Conservation (phyloP, 2,329 filamentous ascomycete species). For the Colletotrichum agaves region DNA sequence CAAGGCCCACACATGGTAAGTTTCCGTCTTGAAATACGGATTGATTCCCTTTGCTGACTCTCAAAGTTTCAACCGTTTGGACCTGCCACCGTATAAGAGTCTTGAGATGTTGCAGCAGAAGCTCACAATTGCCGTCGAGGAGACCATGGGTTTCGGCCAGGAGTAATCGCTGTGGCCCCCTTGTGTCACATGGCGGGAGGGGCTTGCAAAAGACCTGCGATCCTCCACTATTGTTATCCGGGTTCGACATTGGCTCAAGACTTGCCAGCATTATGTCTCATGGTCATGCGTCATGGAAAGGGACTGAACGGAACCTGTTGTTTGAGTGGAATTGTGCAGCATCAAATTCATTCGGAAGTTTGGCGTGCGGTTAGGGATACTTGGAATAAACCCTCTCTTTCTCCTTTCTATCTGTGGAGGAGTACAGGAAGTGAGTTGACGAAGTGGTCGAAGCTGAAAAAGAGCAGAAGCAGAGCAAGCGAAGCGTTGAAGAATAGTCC, state of each 20-base stretch:
- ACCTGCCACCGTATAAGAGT: conserved; percentile 92
- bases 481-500: conserved; percentile 1
- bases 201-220: conserved; percentile 1
- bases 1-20: conserved; percentile 97
- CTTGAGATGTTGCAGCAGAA: conserved; percentile 88
- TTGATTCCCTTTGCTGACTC: conserved; percentile 39
- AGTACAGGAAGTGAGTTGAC: conserved; percentile 15
- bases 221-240: not conserved
- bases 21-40: conserved; percentile 44
- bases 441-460: conserved; percentile 18
- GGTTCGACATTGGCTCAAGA: not conserved
- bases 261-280: conserved; percentile 9
- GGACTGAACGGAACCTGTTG: conserved; percentile 15
- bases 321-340: conserved; percentile 28
- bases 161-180: conserved; percentile 70
- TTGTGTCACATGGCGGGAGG: not conserved
- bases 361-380: conserved; percentile 33
- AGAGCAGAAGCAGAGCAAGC: conserved; percentile 9
- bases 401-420: conserved; percentile 25
- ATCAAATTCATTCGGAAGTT: conserved; percentile 38
- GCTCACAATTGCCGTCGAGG: conserved; percentile 95
- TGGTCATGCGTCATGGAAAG: not conserved
- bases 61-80: conserved; percentile 91
- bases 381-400: conserved; percentile 38
- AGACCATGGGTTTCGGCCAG: conserved; percentile 98